Evolutionary conservation across 257 asterid genomes (phyloP).

Genomic region (Apocynum venetum): DNA sequence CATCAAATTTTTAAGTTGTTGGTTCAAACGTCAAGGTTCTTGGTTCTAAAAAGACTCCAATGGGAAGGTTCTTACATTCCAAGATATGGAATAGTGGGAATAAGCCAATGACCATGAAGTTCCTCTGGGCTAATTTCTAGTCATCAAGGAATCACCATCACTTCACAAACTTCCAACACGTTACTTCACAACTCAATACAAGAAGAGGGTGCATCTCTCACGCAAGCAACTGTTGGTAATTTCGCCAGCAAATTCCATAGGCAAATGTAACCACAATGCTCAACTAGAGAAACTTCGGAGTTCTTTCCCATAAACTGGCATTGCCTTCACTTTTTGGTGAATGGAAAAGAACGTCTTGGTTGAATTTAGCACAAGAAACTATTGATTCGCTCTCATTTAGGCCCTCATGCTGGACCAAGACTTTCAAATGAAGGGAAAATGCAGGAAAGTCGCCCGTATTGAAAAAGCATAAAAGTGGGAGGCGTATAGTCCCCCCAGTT

Average conservation of each 20-base stretch:
- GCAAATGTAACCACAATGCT: no score
- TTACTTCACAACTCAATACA: no score
- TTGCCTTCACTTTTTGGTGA: not conserved
- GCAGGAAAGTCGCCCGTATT: not conserved
- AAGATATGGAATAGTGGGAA: not conserved
- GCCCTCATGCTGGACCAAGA: not conserved
- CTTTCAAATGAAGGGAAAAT: not conserved
- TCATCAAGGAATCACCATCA: not conserved
- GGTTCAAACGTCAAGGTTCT: not conserved
- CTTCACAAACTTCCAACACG: no score
- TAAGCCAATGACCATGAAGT: not conserved
- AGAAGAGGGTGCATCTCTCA: no score
- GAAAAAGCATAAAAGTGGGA: not conserved
- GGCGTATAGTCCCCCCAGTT: not conserved
- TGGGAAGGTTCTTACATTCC: not conserved
- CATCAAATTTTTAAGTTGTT: no score
- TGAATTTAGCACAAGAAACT: not conserved
- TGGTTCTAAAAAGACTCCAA: no score
- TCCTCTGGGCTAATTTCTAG: not conserved
- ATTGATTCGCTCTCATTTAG: not conserved
- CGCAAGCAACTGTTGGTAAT: no score
- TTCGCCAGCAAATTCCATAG: no score
- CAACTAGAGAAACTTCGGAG: not conserved
- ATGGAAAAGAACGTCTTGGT: not conserved
- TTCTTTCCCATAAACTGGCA: not conserved